Evolutionary conservation across 768 basidiomycete species (phyloP), one percentile per base, ranked within the genome.

Genomic region (Hygrophorus russula): DNA sequence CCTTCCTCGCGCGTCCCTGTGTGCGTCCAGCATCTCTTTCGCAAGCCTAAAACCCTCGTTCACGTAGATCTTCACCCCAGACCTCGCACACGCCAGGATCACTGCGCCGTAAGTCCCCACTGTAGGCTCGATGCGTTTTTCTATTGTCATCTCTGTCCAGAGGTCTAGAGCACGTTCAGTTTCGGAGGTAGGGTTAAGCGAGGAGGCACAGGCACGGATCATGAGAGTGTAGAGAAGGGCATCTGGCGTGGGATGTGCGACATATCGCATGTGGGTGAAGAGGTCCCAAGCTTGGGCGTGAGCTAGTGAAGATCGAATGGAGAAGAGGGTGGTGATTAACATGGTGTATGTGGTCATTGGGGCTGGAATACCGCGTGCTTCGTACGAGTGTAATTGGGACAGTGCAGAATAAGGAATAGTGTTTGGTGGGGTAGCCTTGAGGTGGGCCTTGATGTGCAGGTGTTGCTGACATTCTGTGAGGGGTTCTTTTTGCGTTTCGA

Each of bases 191-290:
- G 64, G 63, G 10, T 71, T 59, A 1, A 58, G 53, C 17, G 65
- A 65, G 4, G 70, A 68, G 0, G 82, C 82, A 49, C 93, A 97
- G 0, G 89, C 84, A 4, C 74, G 72, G 51, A 99, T 90, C 91
- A 99, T 96, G 29, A 75, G 57, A 0, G 79, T 73, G 62, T 90
- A 98, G 5, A 93, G 66, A 17, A 69, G 59, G 11, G 67, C 67
- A 49, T 84, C 78, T 0, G 93, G 92, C 3, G 66, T 64, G 0
- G 90, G 80, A 57, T 98, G 91, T 1, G 94, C 89, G 11, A 88
- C 86, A 48, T 96, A 92, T 36, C 94, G 87, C 87, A 96, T 93
- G 60, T 99, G 94, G 2, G 85, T 68, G 59, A 89, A 97, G 32
- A 97, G 73, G 55, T 98, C 89, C 89, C 90, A 96, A 2, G 87